A percentile compares a stretch with the other conserved stretches of the same genome.
phyloP scores from a whole-genome alignment of 2,329 filamentous ascomycete species.

The Waltergamsia citrina region DNA sequence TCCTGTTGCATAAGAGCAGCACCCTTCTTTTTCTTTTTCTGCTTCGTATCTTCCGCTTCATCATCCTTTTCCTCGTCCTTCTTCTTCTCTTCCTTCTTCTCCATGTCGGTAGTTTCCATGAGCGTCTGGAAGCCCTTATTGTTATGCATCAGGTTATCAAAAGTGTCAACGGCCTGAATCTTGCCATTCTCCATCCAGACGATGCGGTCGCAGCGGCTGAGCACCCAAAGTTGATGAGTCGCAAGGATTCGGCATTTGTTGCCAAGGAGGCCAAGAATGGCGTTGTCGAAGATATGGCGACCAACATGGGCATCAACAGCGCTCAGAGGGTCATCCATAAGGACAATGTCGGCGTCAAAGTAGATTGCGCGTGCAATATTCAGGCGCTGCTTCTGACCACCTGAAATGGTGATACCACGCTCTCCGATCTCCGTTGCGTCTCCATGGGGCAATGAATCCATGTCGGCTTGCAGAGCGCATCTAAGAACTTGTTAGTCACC shows the following conservation, averaged over 20 bases:
- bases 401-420: constrained; percentile 88
- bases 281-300: constrained; percentile 80
- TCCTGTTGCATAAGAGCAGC: constrained; percentile 61
- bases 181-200: constrained; percentile 85
- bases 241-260: constrained; percentile 87
- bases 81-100: constrained; percentile 45
- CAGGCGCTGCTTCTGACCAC: constrained; percentile 88
- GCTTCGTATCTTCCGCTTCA: constrained; percentile 28
- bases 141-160: constrained; percentile 73
- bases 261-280: constrained; percentile 79
- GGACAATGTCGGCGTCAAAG: constrained; percentile 57
- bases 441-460: constrained; percentile 87
- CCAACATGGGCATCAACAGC: constrained; percentile 64
- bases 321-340: constrained; percentile 62
- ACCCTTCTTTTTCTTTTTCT: constrained; percentile 48
- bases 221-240: constrained; percentile 90
- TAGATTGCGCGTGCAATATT: constrained; percentile 83
- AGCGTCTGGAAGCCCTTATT: constrained; percentile 72
- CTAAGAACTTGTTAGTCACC: constrained; percentile 19
- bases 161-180: constrained; percentile 81
- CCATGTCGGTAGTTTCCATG: constrained; percentile 75
- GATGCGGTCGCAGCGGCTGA: constrained; percentile 83
- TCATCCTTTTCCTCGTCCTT: constrained; percentile 38
- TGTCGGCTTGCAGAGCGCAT: constrained; percentile 74
- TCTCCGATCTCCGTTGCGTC: constrained; percentile 92